Evolutionary conservation across 208 protist species (phyloP), one percentile per base, ranked within the genome.

Genomic region (Novymonas esmeraldas): DNA sequence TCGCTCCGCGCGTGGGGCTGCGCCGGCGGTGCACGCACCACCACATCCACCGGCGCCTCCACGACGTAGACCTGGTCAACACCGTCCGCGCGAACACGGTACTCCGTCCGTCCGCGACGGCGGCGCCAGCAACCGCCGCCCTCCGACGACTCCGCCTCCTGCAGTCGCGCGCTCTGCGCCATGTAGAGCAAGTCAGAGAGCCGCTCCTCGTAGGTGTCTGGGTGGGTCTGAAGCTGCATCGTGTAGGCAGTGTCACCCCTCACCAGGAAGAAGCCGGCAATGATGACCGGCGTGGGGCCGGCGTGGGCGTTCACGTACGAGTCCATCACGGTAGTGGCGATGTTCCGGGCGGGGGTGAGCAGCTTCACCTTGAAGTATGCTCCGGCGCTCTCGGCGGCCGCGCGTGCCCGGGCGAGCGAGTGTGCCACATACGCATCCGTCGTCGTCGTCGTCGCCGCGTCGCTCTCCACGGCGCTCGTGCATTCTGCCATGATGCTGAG

Each of bases 311-410:
- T 79, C 18, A 82, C 57, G 72, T 87, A 89, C 1, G 38, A 54
- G 44, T 89, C 75, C 76, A 92, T 83, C 45, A 85, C 73, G 0
- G 80, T 92, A 28, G 86, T 92, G 3, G 85, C 77, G 52, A 89
- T 67, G 39, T 62, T 77, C 41, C 62, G 70, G 13, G 86, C 82
- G 3, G 68, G 38, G 18, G 63, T 78, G 31, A 72, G 63, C n/a
- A 80, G 59, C 26, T 75, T 80, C 14, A 87, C 65, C n/a, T 84
- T 79, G 58, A 89, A 85, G 64, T 85, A 85, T 22, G 80, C 73
- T 38, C 82, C 75, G 4, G 64, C 52, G 7, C 33, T 52, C 45
- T 79, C 67, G 5, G 82, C 80, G 0, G 65, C 70, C 13, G 57
- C 56, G 1, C 42, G 57, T 10, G 72, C 73, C 4, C 65, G 73